Evolutionary conservation across 23 red algal genomes (phyloP).

Genomic region (Gracilaria domingensis): DNA sequence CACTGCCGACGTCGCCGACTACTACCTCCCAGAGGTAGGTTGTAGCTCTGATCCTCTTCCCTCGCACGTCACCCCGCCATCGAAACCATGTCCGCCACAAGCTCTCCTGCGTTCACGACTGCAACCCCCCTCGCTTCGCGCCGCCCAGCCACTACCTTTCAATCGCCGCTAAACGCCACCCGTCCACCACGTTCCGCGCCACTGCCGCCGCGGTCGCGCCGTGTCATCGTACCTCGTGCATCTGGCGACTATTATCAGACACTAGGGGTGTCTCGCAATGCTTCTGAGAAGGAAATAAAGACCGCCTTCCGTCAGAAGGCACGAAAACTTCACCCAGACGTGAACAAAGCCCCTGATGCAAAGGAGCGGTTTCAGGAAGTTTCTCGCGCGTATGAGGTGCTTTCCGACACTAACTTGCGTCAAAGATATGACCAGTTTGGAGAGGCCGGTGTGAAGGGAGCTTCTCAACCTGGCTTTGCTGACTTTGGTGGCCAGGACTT

Average conservation of each 20-base stretch:
- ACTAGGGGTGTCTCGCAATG: constrained; percentile 81
- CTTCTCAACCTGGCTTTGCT: constrained; percentile 75
- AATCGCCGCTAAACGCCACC: not conserved
- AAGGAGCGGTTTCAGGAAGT: constrained; percentile 97
- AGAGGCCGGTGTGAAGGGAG: constrained; percentile 94
- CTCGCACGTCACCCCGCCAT: not conserved
- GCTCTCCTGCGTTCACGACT: constrained; percentile 3
- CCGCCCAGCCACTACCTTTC: constrained; percentile 4
- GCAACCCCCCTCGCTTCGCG: constrained; percentile 10
- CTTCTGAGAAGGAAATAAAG: constrained; percentile 84
- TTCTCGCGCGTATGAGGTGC: constrained; percentile 94
- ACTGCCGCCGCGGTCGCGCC: constrained; percentile 5
- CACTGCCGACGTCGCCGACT: not conserved
- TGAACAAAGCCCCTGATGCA: constrained; percentile 88
- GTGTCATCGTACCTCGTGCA: constrained; percentile 49
- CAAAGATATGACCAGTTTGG: constrained; percentile 99
- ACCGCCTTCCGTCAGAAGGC: constrained; percentile 90
- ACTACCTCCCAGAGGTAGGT: not conserved
- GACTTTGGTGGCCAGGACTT: constrained; percentile 88
- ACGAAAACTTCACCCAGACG: constrained; percentile 91
- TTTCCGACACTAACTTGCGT: constrained; percentile 87
- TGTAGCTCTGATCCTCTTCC: not conserved
- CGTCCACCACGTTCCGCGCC: not conserved
- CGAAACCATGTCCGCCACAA: not conserved
- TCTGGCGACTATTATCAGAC: constrained; percentile 86